Conservation (phyloP, 495 filamentous ascomycete genomes). For the Lasiosphaeriaceae sp. region DNA sequence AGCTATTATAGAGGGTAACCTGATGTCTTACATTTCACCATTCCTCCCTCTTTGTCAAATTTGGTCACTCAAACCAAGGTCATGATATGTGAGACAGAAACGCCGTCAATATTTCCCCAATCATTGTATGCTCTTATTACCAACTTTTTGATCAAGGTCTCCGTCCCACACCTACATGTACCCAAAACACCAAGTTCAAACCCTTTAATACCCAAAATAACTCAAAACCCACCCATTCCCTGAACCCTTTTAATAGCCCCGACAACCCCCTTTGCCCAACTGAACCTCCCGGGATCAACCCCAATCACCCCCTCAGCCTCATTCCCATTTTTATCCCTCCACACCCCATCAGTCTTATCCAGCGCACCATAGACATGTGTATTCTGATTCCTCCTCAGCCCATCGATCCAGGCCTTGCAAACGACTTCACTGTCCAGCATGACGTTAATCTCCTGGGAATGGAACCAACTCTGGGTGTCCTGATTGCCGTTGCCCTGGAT, state of each 20-base stretch:
- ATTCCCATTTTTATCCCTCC: slow-evolving; percentile 54
- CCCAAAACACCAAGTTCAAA: background rate
- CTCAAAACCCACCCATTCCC: slow-evolving; percentile 56
- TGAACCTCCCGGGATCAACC: slow-evolving; percentile 53
- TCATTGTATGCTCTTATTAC: too few species aligned
- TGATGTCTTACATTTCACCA: too few species aligned
- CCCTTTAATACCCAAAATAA: too few species aligned
- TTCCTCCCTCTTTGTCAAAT: too few species aligned
- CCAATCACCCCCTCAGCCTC: slow-evolving; percentile 58
- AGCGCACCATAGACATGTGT: slow-evolving; percentile 60
- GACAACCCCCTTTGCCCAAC: slow-evolving; percentile 58
- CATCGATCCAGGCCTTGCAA: slow-evolving; percentile 60
- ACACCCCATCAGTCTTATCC: slow-evolving; percentile 52
- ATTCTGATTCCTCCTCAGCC: slow-evolving; percentile 65
- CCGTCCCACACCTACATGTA: too few species aligned
- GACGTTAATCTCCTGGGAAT: slow-evolving; percentile 72
- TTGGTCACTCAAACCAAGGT: too few species aligned
- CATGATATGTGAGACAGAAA: too few species aligned
- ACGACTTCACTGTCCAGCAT: slow-evolving; percentile 60
- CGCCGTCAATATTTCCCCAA: too few species aligned
- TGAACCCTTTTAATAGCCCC: slow-evolving; percentile 60
- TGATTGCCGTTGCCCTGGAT: slow-evolving; percentile 75
- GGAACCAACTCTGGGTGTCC: slow-evolving; percentile 78
- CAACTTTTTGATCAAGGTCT: too few species aligned
- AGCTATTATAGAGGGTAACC: too few species aligned